Conservation (phyloP, 192 early-diverging fungal species). For the Helicostylum pulchrum region DNA sequence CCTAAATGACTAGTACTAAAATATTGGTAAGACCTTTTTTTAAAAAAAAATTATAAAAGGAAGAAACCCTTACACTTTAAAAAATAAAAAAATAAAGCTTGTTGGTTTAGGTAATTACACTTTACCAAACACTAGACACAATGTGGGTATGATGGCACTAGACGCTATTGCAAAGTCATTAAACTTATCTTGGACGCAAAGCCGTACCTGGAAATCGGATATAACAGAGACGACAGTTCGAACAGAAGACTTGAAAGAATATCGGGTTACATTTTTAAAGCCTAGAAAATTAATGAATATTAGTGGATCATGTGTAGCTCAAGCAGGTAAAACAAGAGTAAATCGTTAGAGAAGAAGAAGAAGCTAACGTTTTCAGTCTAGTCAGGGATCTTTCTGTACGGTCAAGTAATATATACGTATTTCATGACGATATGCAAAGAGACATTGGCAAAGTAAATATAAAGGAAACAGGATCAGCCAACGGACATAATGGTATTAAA, state of each 20-base stretch:
- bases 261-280: constrained; percentile 56
- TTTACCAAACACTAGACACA: constrained; percentile 65
- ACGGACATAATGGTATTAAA: constrained; percentile 75
- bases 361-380: neutral
- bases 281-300: constrained; percentile 67
- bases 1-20: neutral
- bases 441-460: constrained; percentile 58
- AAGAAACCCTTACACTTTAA: too few species aligned
- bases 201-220: constrained; percentile 28
- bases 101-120: constrained; percentile 73
- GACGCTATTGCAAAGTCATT: constrained; percentile 49
- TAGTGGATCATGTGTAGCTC: constrained; percentile 56
- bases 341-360: neutral
- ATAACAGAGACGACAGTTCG: neutral
- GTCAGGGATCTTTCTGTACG: constrained; percentile 46
- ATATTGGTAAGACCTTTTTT: constrained; percentile 9
- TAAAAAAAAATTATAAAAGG: neutral
- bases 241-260: constrained; percentile 23
- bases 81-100: constrained; percentile 34
- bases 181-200: constrained; percentile 41
- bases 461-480: constrained; percentile 61
- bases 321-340: constrained; percentile 50
- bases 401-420: constrained; percentile 47
- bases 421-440: constrained; percentile 75
- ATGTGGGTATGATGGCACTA: constrained; percentile 68